phyloP scores from a whole-genome alignment of 768 basidiomycete genomes.

The Termitomyces sp. region DNA sequence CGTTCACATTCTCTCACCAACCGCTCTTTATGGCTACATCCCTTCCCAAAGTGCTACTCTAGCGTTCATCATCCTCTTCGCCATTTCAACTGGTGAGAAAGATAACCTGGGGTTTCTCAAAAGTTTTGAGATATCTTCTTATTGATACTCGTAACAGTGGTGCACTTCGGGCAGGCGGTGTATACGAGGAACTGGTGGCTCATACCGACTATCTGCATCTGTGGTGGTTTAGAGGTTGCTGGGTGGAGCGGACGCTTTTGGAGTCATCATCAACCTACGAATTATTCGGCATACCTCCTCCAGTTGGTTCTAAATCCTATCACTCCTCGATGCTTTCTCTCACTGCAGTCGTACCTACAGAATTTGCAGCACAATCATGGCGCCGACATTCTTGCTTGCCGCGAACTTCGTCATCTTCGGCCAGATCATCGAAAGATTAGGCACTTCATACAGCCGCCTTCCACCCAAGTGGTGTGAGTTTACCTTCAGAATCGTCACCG shows the following conservation, averaged over 20 bases:
- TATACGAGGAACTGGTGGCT: slow-evolving; percentile 47
- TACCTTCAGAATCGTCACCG: not conserved
- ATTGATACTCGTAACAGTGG: slow-evolving; percentile 21
- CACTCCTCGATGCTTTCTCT: not conserved
- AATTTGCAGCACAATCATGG: slow-evolving; percentile 39
- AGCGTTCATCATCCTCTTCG: slow-evolving; percentile 33
- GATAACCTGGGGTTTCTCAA: not conserved
- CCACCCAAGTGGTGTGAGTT: slow-evolving; percentile 32
- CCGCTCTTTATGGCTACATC: slow-evolving; percentile 28
- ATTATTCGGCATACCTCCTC: slow-evolving; percentile 26
- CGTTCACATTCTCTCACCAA: not conserved
- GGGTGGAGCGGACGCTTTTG: slow-evolving; percentile 55
- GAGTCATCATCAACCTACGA: slow-evolving; percentile 30
- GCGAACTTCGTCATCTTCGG: slow-evolving; percentile 53
- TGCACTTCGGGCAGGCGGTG: slow-evolving; percentile 40
- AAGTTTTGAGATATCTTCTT: not conserved
- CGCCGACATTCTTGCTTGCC: slow-evolving; percentile 52
- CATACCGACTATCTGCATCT: slow-evolving; percentile 39
- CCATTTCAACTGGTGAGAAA: slow-evolving; percentile 30
- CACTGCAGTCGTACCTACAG: slow-evolving; percentile 16
- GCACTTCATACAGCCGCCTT: slow-evolving; percentile 44
- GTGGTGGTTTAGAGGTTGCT: slow-evolving; percentile 42
- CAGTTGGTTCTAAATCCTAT: slow-evolving; percentile 24
- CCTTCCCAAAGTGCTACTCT: slow-evolving; percentile 32
- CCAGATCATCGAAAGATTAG: slow-evolving; percentile 35